Percentiles rank a stretch among this genome's conserved stretches.
Conservation (phyloP, 371 early-diverging fungal genomes). For the Rozella allomycis region DNA sequence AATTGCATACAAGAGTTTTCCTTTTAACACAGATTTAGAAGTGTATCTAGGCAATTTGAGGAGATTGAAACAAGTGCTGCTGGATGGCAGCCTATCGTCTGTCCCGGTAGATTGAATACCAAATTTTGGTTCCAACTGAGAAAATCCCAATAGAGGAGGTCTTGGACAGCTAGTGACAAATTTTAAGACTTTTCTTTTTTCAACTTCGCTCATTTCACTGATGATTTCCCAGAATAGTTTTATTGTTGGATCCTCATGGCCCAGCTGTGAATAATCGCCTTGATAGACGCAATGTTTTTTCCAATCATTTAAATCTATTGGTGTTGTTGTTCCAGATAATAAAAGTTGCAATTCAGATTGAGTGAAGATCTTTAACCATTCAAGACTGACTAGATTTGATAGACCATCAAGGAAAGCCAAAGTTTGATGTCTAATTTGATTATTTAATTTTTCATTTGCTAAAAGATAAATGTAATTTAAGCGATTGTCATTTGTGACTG, state of each 20-base stretch:
- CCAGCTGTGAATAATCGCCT: slow-evolving; percentile 21
- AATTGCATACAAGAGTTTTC: slow-evolving; percentile 67
- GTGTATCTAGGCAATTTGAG: slow-evolving; percentile 69
- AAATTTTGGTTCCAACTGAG: slow-evolving; percentile 48
- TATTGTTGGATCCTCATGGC: slow-evolving; percentile 17
- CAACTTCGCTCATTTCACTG: slow-evolving; percentile 24
- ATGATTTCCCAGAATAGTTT: slow-evolving; percentile 61
- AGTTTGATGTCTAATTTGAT: slow-evolving; percentile 10
- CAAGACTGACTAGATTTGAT: slow-evolving; percentile 11
- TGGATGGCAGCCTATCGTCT: slow-evolving; percentile 18
- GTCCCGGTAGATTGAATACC: slow-evolving; percentile 10
- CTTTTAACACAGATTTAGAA: slow-evolving; percentile 14
- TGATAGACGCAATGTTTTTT: slow-evolving; percentile 13
- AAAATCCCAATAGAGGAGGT: slow-evolving; percentile 77
- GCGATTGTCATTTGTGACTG: slow-evolving; percentile 60
- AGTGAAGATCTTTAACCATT: slow-evolving; percentile 34
- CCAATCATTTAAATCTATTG: slow-evolving; percentile 53
- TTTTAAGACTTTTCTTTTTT: slow-evolving; percentile 48
- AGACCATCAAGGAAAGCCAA: slow-evolving; percentile 18
- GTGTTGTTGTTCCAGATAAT: slow-evolving; percentile 51
- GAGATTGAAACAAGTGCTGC: slow-evolving; percentile 73
- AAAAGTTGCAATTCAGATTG: slow-evolving; percentile 71
- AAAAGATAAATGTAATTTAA: slow-evolving; percentile 18
- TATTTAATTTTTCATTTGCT: slow-evolving; percentile 20
- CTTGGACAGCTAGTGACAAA: slow-evolving; percentile 79